phyloP scores from a whole-genome alignment of 257 asterid species.

The Misopates orontium region DNA sequence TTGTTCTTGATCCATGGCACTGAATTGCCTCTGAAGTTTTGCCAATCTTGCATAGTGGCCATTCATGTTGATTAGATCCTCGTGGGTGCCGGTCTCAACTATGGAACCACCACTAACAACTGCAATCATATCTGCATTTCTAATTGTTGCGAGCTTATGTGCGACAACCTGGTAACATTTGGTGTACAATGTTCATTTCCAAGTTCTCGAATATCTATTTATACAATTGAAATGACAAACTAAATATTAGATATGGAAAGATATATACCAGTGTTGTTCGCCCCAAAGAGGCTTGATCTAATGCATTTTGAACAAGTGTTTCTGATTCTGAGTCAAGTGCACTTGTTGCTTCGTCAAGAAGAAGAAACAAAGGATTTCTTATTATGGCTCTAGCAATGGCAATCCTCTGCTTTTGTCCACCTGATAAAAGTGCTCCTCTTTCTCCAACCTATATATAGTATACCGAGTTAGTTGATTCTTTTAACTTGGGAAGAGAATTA shows the following conservation, averaged over 20 bases:
- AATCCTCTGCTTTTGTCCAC: conserved; percentile 91
- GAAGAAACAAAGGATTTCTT: conserved; percentile 69
- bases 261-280: conserved; percentile 74
- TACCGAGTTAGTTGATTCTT: neutral
- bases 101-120: conserved; percentile 57
- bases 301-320: conserved; percentile 71
- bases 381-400: conserved; percentile 85
- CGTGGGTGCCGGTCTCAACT: conserved; percentile 67
- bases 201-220: too few relatives aligned
- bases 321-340: conserved; percentile 93
- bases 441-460: conserved; percentile 61
- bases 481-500: neutral
- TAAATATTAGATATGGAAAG: neutral
- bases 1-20: conserved; percentile 58
- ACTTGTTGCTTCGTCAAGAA: conserved; percentile 95
- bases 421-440: conserved; percentile 77
- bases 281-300: conserved; percentile 83
- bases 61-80: conserved; percentile 52
- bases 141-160: conserved; percentile 84
- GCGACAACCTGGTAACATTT: conserved; percentile 67
- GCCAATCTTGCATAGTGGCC: conserved; percentile 67
- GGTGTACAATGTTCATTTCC: too few relatives aligned
- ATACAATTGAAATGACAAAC: neutral
- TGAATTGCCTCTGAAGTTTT: conserved; percentile 64
- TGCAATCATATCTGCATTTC: conserved; percentile 71